Percentiles rank a stretch among this genome's conserved stretches.
phyloP scores from a whole-genome alignment of 225 moss, liverwort and hornwort genomes.

The Takakia lepidozioides region DNA sequence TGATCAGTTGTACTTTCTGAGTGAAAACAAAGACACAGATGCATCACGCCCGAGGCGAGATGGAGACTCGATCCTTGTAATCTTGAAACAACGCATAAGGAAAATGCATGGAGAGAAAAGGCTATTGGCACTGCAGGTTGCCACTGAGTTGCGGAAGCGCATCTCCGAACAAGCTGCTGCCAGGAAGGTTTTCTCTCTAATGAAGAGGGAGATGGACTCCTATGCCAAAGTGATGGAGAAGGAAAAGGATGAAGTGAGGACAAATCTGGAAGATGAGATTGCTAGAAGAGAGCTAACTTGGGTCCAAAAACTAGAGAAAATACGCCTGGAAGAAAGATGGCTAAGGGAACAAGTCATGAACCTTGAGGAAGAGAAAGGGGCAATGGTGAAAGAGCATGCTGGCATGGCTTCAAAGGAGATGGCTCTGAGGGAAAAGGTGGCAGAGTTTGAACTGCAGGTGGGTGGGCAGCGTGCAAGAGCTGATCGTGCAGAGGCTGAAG shows the following conservation, averaged over 20 bases:
- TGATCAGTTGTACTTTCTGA: slow-evolving; percentile 31
- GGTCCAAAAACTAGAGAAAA: slow-evolving; percentile 50
- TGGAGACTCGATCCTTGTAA: slow-evolving; percentile 29
- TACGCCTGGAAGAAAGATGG: slow-evolving; percentile 44
- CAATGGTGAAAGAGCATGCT: slow-evolving; percentile 41
- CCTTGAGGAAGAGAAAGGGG: slow-evolving; percentile 62
- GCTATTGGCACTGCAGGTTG: slow-evolving; percentile 65
- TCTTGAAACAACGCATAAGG: slow-evolving; percentile 65
- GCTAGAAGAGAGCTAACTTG: slow-evolving; percentile 67
- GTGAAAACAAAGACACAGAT: slow-evolving; percentile 36
- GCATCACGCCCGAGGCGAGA: slow-evolving; percentile 15
- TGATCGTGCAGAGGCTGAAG: slow-evolving; percentile 62
- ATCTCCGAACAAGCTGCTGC: slow-evolving; percentile 82
- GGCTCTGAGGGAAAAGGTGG: slow-evolving; percentile 36
- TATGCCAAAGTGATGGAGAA: slow-evolving; percentile 88
- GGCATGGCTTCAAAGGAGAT: slow-evolving; percentile 37
- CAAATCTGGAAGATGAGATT: slow-evolving; percentile 55
- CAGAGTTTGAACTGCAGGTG: slow-evolving; percentile 58
- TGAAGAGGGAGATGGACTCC: slow-evolving; percentile 92
- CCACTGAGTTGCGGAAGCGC: slow-evolving; percentile 63
- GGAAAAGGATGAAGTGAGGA: slow-evolving; percentile 57
- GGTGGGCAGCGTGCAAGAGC: slow-evolving; percentile 58
- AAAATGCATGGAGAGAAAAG: slow-evolving; percentile 85
- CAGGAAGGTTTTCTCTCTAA: slow-evolving; percentile 70
- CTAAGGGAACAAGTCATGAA: slow-evolving; percentile 46